A percentile compares a stretch with the other conserved stretches of the same genome.
phyloP scores from a whole-genome alignment of 2,329 filamentous ascomycete species.

The Camptophora hylomeconis region DNA sequence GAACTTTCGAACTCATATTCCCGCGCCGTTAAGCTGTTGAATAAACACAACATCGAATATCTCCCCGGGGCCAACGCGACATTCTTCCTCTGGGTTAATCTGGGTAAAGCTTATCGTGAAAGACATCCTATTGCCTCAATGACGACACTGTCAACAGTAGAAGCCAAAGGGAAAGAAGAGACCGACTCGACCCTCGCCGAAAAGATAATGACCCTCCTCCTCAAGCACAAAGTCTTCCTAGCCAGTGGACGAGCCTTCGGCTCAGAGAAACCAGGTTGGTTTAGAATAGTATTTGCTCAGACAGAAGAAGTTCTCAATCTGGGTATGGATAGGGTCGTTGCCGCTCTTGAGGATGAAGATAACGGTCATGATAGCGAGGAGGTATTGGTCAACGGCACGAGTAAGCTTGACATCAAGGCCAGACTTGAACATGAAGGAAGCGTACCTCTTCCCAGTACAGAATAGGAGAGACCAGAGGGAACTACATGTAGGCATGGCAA shows the following conservation, averaged over 20 bases:
- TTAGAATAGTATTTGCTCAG: conserved; percentile 29
- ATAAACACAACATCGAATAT: conserved; percentile 32
- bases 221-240: conserved; percentile 25
- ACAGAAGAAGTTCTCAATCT: conserved; percentile 23
- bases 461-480: too few relatives aligned
- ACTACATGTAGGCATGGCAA: too few relatives aligned
- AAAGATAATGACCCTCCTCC: conserved; percentile 23
- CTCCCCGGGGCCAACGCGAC: conserved; percentile 39
- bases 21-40: conserved; percentile 26
- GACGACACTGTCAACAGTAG: too few relatives aligned
- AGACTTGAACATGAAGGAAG: too few relatives aligned
- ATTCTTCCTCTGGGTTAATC: conserved; percentile 44
- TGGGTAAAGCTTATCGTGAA: conserved; percentile 24
- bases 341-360: too few relatives aligned
- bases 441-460: too few relatives aligned
- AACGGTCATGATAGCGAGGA: too few relatives aligned
- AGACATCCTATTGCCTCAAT: too few relatives aligned
- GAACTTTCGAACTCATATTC: conserved; percentile 29
- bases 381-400: too few relatives aligned
- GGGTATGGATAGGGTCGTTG: too few relatives aligned
- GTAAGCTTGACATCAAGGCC: too few relatives aligned
- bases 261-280: conserved; percentile 30
- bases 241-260: conserved; percentile 24
- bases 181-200: conserved; percentile 3
- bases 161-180: too few relatives aligned